A percentile compares a stretch with the other conserved stretches of the same genome.
Conservation (phyloP, 1,284 basidiomycete species). For the Termitomyces sp. region DNA sequence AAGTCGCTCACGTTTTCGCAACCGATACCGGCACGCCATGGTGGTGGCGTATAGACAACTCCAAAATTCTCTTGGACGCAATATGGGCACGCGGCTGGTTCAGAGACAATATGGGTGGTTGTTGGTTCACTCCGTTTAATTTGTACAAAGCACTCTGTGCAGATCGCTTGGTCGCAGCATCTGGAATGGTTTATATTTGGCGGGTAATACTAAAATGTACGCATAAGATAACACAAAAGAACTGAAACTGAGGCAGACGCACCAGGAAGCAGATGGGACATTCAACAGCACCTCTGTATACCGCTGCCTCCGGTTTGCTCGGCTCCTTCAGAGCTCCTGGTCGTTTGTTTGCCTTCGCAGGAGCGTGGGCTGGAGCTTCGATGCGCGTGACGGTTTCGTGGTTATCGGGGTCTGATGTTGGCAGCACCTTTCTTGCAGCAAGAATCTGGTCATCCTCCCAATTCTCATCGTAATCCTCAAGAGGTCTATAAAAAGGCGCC, state of each 20-base stretch:
- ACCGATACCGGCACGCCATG: constrained; percentile 71
- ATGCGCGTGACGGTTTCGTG: constrained; percentile 33
- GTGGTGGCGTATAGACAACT: constrained; percentile 82
- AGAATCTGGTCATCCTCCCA: constrained; percentile 85
- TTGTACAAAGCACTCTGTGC: constrained; percentile 99
- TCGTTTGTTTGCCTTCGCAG: constrained; percentile 42
- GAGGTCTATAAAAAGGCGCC: constrained; percentile 92
- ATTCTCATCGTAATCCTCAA: constrained; percentile 87
- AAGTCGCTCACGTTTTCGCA: constrained; percentile 57
- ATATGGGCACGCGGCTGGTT: constrained; percentile 94
- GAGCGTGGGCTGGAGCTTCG: constrained; percentile 29
- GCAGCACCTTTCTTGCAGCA: constrained; percentile 61
- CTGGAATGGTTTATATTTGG: constrained; percentile 94
- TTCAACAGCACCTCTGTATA: constrained; percentile 86
- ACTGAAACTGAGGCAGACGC: constrained; percentile 32
- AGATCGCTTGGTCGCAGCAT: constrained; percentile 98
- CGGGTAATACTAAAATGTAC: constrained; percentile 72
- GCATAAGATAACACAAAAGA: constrained; percentile 20
- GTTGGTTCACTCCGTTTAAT: constrained; percentile 96
- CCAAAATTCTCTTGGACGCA: constrained; percentile 98
- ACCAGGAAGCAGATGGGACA: constrained; percentile 99
- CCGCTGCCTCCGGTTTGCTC: constrained; percentile 64
- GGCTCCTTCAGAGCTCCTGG: constrained; percentile 53
- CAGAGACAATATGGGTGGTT: constrained; percentile 86
- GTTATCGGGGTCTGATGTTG: constrained; percentile 35